phyloP scores from a whole-genome alignment of 208 protist genomes.

The Angomonas ambiguus region DNA sequence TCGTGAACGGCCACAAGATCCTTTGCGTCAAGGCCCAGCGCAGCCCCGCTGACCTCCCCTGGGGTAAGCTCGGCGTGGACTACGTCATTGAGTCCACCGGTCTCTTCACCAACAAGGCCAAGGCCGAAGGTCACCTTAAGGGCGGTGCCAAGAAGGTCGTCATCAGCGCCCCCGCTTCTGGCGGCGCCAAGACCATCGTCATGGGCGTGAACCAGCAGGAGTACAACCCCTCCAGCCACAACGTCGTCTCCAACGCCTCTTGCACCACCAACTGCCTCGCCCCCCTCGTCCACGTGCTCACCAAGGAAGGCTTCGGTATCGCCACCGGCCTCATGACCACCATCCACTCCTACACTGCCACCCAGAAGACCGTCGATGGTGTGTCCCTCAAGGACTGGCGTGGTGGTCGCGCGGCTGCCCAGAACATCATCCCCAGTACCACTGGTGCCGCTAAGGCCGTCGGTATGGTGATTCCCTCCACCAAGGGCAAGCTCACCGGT shows the following conservation, averaged over 20 bases:
- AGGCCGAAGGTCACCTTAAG: slow-evolving; percentile 91
- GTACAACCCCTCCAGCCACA: slow-evolving; percentile 73
- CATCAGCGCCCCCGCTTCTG: slow-evolving; percentile 98
- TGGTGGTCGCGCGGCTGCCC: slow-evolving; percentile 89
- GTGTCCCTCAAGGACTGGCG: slow-evolving; percentile 98
- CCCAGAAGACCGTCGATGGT: slow-evolving; percentile 98
- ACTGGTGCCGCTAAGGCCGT: slow-evolving; percentile 99
- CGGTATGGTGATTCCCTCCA: slow-evolving; percentile 91
- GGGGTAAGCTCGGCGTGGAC: slow-evolving; percentile 91
- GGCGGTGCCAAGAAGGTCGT: slow-evolving; percentile 98
- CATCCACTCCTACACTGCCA: slow-evolving; percentile 98
- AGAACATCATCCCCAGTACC: slow-evolving; percentile 99
- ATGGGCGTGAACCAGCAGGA: slow-evolving; percentile 98
- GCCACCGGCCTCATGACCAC: slow-evolving; percentile 98
- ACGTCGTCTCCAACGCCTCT: slow-evolving; percentile 97
- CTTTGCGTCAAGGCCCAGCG: slow-evolving; percentile 72
- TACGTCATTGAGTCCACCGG: slow-evolving; percentile 99
- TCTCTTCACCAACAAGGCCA: slow-evolving; percentile 94
- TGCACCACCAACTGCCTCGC: slow-evolving; percentile 99
- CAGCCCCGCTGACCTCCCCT: slow-evolving; percentile 94
- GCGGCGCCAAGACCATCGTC: slow-evolving; percentile 96
- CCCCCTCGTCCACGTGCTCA: slow-evolving; percentile 95
- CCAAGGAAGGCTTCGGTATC: slow-evolving; percentile 97
- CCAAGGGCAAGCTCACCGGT: slow-evolving; percentile 91
- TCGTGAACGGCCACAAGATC: slow-evolving; percentile 79